Evolutionary conservation across 345 rosid species (phyloP), one percentile per base, ranked within the genome.

Genomic region (Punica granatum): DNA sequence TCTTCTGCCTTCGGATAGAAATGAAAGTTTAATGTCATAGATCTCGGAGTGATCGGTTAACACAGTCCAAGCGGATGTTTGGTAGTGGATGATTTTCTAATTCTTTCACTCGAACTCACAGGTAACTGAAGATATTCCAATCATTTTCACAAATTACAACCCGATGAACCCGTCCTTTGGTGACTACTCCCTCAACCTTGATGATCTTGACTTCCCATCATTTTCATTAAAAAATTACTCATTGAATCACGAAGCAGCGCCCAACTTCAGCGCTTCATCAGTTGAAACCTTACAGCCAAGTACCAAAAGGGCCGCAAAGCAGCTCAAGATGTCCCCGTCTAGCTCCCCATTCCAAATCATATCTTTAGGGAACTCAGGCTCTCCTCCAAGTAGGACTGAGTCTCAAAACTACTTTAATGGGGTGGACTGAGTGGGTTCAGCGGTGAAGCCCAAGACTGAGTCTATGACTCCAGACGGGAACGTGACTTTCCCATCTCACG

Each of bases 341-440:
- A 42, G 71, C 67, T 78, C 84, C 25, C 63, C 76, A 7, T 73
- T 85, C 60, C 78, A 73, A 25, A 72, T 81, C n/a, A 80, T 83
- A 63, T 81, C 88, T 64, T 86, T 81, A 51, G 69, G 76, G 19
- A 78, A 75, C 67, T 67, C 76, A 1, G 53, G 30, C 39, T 73
- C 80, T 0, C 36, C 81, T 39, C 72, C 79, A 0, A 67, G 67
- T 67, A 49, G 26, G 61, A 10, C 25, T 36, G 66, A n/a, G n/a
- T n/a, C n/a, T n/a, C n/a, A n/a, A n/a, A n/a, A n/a, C n/a, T n/a
- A n/a, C n/a, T n/a, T n/a, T n/a, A n/a, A n/a, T n/a, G n/a, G n/a
- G n/a, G n/a, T n/a, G n/a, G n/a, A n/a, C n/a, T n/a, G n/a, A n/a
- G n/a, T n/a, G n/a, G n/a, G n/a, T n/a, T n/a, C n/a, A n/a, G n/a